Evolutionary conservation across 2,329 filamentous ascomycete genomes (phyloP), one percentile per base, ranked within the genome.

Genomic region (Plenodomus tracheiphilus): DNA sequence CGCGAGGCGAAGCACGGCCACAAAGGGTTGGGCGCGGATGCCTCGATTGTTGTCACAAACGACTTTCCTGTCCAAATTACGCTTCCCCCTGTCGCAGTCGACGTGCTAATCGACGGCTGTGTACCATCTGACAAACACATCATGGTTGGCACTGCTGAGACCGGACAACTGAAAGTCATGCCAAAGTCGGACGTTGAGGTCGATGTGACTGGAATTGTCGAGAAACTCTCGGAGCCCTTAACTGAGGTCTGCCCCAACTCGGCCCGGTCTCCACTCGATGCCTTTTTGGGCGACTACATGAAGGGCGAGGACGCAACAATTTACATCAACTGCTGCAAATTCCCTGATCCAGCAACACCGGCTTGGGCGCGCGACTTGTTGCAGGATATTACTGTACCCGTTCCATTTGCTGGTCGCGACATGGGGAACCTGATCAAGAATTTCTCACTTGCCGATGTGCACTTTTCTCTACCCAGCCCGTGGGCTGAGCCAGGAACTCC

Each of bases 361-460:
- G 77, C 79, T 39, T 99, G 94, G 94, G 81, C 97, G 40, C 82
- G 83, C 13, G 85, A 92, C 43, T 80, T 99, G 18, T 77, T 97
- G 32, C 85, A 86, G 39, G 91, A 88, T 59, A 83, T 97, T 43
- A 92, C 87, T 0, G 80, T 97, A 0, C 91, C 92, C 2, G 77
- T 97, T 6, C 88, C 91, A 5, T 88, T 97, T 54, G 89, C 91
- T 0, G 91, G 91, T 4, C 84, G 86, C 49, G 86, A 86, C 0
- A 86, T 97, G 62, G 91, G 91, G 57, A 85, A 88, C 56, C 76
- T 96, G 15, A 88, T 99, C 67, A 87, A 86, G 59, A 93, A 94
- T 60, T 97, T 97, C 68, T 88, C 91, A 18, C 77, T 97, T 57
- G 84, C 85, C 2, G 83, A 97, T 66, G 90, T 95, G 35, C 85